These are phyloP conservation scores for Neospermospora avenae DNA, from an alignment of 2,329 filamentous ascomycete species.

Conservation along the genomic window DNA sequence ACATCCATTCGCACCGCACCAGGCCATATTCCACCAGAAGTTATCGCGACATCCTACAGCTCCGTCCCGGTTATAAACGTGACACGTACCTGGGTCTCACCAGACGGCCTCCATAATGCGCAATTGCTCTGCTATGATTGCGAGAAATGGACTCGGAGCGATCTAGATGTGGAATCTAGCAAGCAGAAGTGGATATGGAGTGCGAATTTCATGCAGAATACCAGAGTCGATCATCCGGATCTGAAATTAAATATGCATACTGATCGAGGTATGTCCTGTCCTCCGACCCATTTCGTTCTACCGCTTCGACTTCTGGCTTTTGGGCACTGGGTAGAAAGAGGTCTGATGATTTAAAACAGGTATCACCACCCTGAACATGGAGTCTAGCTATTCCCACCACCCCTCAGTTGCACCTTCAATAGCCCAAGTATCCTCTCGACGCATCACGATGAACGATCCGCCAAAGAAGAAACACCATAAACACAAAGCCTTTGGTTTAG, in stretches of 20 bases:
- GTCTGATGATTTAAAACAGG: not conserved
- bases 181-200: slow-evolving; percentile 19
- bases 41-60: not conserved
- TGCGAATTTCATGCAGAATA: slow-evolving; percentile 7
- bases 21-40: slow-evolving; percentile 4
- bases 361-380: not conserved
- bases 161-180: not conserved
- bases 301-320: too few relatives aligned
- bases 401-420: not conserved
- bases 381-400: not conserved
- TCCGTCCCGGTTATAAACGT: slow-evolving; percentile 1
- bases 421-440: not conserved
- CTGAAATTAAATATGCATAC: slow-evolving; percentile 11
- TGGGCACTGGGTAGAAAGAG: too few relatives aligned
- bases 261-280: not conserved
- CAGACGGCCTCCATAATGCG: slow-evolving; percentile 3
- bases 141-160: slow-evolving; percentile 7
- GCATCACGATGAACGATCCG: not conserved
- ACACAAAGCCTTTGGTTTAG: slow-evolving; percentile 11
- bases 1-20: slow-evolving; percentile 10
- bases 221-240: slow-evolving; percentile 2
- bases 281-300: too few relatives aligned
- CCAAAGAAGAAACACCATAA: slow-evolving; percentile 7
- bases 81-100: slow-evolving; percentile 12
- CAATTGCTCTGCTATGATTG: slow-evolving; percentile 15